Evolutionary conservation across 352 stramenopile genomes (phyloP).

Genomic region (Pythium guiyangense): DNA sequence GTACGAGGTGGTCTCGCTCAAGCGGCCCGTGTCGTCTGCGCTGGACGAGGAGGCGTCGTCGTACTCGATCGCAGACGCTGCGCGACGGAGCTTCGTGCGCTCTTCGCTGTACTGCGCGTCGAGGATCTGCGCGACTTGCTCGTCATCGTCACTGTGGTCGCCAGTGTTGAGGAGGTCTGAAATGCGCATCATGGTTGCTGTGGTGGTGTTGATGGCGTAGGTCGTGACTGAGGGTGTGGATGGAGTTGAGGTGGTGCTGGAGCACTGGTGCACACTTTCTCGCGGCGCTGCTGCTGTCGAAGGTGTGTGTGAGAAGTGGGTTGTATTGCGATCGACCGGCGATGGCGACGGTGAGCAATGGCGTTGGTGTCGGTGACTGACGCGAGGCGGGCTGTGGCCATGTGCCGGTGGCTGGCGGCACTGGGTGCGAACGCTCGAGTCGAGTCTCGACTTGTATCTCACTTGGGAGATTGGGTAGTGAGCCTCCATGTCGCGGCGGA

Average conservation of each 20-base stretch:
- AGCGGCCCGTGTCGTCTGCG: constrained; percentile 10
- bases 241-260: background rate
- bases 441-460: constrained; percentile 18
- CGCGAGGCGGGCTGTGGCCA: background rate
- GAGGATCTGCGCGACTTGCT: constrained; percentile 16
- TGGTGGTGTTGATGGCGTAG: too few species aligned
- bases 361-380: constrained; percentile 5
- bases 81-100: constrained; percentile 9
- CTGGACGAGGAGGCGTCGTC: constrained; percentile 6
- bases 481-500: background rate
- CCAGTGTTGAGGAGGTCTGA: constrained; percentile 18
- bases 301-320: background rate
- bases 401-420: background rate
- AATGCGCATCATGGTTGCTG: constrained; percentile 16
- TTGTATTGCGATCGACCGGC: background rate
- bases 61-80: constrained; percentile 10
- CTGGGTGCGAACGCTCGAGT: background rate
- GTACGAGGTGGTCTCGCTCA: constrained; percentile 13
- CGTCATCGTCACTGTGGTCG: constrained; percentile 14
- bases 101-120: constrained; percentile 6
- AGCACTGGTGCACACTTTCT: background rate
- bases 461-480: constrained; percentile 20
- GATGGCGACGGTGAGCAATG: constrained; percentile 4
- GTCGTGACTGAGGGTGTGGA: background rate
- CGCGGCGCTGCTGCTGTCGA: background rate